A percentile compares a stretch with the other conserved stretches of the same genome.
These are phyloP conservation scores for Penicillium sp. DNA, from an alignment of 2,329 filamentous ascomycete genomes.

Conservation along the genomic window DNA sequence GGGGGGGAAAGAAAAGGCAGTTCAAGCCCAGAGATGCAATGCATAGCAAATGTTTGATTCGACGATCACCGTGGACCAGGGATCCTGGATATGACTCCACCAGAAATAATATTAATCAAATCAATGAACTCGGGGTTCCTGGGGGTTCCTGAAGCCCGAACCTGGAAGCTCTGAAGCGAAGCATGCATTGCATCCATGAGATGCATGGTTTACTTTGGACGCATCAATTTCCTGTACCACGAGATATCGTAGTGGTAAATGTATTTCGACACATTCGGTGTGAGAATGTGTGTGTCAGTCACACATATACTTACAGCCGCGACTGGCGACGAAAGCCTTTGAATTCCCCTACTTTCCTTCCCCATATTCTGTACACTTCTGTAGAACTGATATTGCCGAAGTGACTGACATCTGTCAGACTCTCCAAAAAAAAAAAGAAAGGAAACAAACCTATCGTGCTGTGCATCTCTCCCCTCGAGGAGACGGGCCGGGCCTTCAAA, in stretches of 20 bases:
- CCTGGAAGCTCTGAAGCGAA: background rate
- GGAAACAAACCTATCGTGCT: conserved; percentile 9
- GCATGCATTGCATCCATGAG: conserved; percentile 10
- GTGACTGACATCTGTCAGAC: conserved; percentile 11
- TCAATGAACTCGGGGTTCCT: conserved; percentile 6
- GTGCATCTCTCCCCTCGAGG: conserved; percentile 19
- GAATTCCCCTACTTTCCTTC: background rate
- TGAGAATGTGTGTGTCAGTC: conserved; percentile 8
- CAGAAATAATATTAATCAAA: background rate
- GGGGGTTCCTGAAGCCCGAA: background rate
- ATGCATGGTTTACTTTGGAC: conserved; percentile 8
- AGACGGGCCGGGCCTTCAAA: conserved; percentile 25
- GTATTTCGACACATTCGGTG: conserved; percentile 10
- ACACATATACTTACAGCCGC: conserved; percentile 19
- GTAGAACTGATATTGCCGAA: background rate
- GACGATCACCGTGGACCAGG: conserved; percentile 14
- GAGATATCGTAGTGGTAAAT: conserved; percentile 12
- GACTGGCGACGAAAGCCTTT: conserved; percentile 20
- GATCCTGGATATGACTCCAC: conserved; percentile 16
- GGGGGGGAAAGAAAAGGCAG: conserved; percentile 1
- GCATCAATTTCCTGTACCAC: conserved; percentile 12
- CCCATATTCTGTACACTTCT: background rate
- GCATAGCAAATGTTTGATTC: background rate
- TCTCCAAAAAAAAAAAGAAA: conserved; percentile 1
- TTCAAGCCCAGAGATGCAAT: conserved; percentile 16